phyloP scores from a whole-genome alignment of 495 filamentous ascomycete genomes.

The Annulohypoxylon bovei region DNA sequence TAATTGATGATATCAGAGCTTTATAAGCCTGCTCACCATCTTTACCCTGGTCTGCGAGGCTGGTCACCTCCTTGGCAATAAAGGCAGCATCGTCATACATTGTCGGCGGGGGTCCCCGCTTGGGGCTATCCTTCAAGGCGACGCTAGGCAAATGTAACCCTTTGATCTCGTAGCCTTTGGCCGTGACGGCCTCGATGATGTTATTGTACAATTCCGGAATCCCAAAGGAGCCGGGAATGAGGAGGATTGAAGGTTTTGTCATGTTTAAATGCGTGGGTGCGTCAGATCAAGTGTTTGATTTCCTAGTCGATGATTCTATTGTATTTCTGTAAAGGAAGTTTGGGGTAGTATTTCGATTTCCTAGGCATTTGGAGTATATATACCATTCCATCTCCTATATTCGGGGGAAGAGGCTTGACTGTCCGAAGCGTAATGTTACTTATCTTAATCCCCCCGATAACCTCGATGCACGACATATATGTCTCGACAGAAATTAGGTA shows the following conservation, averaged over 20 bases:
- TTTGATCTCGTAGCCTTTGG: conserved; percentile 43
- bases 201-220: conserved; percentile 44
- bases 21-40: conserved; percentile 31
- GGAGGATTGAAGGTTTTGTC: conserved; percentile 50
- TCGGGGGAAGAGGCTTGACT: not conserved
- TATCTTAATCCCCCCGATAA: not conserved
- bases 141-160: conserved; percentile 33
- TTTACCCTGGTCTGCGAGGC: conserved; percentile 48
- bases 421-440: not conserved
- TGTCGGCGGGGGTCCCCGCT: conserved; percentile 18
- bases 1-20: not conserved
- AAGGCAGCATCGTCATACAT: conserved; percentile 45
- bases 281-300: not conserved
- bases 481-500: not conserved
- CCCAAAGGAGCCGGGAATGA: conserved; percentile 55
- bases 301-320: not conserved
- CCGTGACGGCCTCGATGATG: conserved; percentile 38
- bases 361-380: not conserved
- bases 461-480: not conserved
- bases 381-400: not conserved
- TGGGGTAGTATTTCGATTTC: not conserved
- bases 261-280: conserved; percentile 31
- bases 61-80: conserved; percentile 39
- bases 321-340: not conserved
- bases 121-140: conserved; percentile 14